Evolutionary conservation across 345 rosid genomes (phyloP), one percentile per base, ranked within the genome.

Genomic region (Dipteronia dyeriana): DNA sequence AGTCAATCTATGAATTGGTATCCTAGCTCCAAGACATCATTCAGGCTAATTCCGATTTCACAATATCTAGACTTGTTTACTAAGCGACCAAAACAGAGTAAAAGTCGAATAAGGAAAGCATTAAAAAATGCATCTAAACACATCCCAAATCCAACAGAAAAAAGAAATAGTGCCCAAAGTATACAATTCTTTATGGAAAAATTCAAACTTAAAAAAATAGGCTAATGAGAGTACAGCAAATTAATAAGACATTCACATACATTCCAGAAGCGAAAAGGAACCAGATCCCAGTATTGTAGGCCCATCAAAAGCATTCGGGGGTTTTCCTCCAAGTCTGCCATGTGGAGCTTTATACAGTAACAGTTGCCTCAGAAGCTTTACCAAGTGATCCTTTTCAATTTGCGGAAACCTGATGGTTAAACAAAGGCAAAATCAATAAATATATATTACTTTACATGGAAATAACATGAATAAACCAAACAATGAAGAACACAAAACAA

Each of bases 241-340:
- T 64, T 29, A 59, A 62, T 56, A 62, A 38, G 75, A 76, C 71
- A 76, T 67, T 63, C 72, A 85, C 94, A 45, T 88, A 91, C 97
- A 51, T 84, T 94, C 81, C 86, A 96, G 82, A 84, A 96, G 97
- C 39, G 99, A 94, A 88, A 92, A 96, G 72, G 94, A 85, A 76
- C 95, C 95, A 69, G 82, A 81, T 82, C 99, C 99, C 85, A 96
- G 66, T 75, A 96, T 86, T 31, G 99, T 94, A 73, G 98, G 98
- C 83, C 91, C 99, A 76, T 88, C 89, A 85, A 91, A 92, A 69
- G 99, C 99, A 84, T 80, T 90, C 74, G 83, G 94, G 75, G 84
- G 64, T 78, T 83, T 82, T 82, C 79, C 83, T 78, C 82, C 90
- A 83, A 80, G 73, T 79, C 80, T 84, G 81, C 84, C 71, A 69